These are phyloP conservation scores for Cenococcum geophilum DNA, from an alignment of 495 filamentous ascomycete species.

Conservation along the genomic window DNA sequence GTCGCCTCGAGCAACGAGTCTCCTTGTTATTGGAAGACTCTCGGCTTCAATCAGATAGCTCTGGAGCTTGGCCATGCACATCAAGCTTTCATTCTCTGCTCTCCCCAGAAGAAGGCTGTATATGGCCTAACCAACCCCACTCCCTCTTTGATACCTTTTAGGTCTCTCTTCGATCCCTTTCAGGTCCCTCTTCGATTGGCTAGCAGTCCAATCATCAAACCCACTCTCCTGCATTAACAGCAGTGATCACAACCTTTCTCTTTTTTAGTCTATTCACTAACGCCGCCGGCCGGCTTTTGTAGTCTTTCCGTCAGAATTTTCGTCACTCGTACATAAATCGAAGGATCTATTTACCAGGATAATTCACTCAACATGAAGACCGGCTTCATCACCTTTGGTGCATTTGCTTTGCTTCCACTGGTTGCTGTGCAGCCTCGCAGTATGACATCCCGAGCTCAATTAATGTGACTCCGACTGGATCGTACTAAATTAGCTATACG, in stretches of 20 bases:
- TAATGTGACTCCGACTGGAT: too few species aligned
- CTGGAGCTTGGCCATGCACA: background rate
- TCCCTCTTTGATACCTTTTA: background rate
- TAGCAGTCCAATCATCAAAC: too few species aligned
- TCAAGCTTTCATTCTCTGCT: background rate
- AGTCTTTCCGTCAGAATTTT: constrained; percentile 3
- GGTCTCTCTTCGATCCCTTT: too few species aligned
- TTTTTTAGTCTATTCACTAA: constrained; percentile 10
- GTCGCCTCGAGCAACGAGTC: constrained; percentile 6
- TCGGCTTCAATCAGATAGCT: background rate
- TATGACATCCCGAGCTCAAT: constrained; percentile 25
- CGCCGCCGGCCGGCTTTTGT: constrained; percentile 20
- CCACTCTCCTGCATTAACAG: background rate
- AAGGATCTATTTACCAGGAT: background rate
- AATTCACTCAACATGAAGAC: constrained; percentile 41
- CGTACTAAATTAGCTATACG: constrained; percentile 35
- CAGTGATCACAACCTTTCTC: background rate
- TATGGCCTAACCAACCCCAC: too few species aligned
- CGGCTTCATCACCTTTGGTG: constrained; percentile 27
- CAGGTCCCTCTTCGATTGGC: background rate
- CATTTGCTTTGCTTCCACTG: constrained; percentile 34
- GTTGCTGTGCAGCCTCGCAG: constrained; percentile 44
- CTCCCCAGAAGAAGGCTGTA: background rate
- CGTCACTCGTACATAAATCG: constrained; percentile 25
- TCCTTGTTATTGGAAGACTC: background rate